A percentile compares a stretch with the other conserved stretches of the same genome.
Evolutionary conservation across 225 moss, liverwort and hornwort species (phyloP).

Genomic region (Bryum argenteum): DNA sequence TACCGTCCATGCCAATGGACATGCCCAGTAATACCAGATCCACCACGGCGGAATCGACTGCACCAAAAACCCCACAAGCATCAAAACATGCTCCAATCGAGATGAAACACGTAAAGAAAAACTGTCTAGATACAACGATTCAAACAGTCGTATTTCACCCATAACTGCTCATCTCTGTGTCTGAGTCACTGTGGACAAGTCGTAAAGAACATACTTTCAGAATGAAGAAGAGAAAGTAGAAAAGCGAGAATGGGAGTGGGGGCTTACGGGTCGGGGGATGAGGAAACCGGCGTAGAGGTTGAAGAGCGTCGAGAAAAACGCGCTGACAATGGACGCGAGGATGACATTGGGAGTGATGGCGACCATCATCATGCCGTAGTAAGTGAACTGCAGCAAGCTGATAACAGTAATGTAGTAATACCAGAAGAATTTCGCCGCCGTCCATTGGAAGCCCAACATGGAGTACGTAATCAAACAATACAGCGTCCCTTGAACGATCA

Average conservation of each 20-base stretch:
- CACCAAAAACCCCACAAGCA: constrained; percentile 17
- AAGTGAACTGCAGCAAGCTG: constrained; percentile 51
- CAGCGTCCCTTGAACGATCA: constrained; percentile 33
- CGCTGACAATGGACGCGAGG: constrained; percentile 43
- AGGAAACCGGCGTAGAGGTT: constrained; percentile 61
- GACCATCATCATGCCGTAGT: constrained; percentile 76
- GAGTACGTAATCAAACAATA: constrained; percentile 49
- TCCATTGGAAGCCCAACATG: constrained; percentile 52
- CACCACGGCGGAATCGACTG: constrained; percentile 78
- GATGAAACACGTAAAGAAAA: too few species aligned
- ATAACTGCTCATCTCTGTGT: too few species aligned
- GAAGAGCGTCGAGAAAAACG: constrained; percentile 60
- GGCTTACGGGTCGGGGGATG: constrained; percentile 56
- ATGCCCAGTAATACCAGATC: constrained; percentile 80
- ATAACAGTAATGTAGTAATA: constrained; percentile 32
- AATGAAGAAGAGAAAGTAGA: too few species aligned
- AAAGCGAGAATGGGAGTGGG: too few species aligned
- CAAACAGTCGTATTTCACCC: too few species aligned
- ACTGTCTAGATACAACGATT: too few species aligned
- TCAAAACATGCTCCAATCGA: not conserved
- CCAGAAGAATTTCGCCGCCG: constrained; percentile 50
- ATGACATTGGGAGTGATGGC: constrained; percentile 58
- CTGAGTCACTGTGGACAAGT: too few species aligned
- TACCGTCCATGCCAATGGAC: constrained; percentile 64
- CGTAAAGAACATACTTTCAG: not conserved